Base-by-base conservation (phyloP, 1,284 basidiomycete genomes). In the Sanguinoderma infundibulare region DNA sequence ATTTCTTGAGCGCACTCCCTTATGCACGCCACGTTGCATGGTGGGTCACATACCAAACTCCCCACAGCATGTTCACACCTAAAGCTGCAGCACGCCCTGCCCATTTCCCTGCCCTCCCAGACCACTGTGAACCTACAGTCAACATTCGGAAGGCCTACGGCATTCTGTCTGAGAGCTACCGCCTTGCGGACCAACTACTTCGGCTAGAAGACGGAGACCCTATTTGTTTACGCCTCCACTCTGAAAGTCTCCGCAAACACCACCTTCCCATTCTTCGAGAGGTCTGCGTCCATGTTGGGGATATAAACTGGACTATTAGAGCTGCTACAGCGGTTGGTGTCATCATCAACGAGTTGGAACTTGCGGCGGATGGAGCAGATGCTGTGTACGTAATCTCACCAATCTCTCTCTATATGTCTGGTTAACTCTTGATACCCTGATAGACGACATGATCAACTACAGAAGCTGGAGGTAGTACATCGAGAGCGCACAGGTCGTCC, bases 261-360 rank as follows among this genome's bases (percentile, higher is more conserved):
- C 26, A 42, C 30, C 20, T 62, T 5, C 61, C 61, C 7, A 24
- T 62, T 12, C 35, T 62, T 24, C 49, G 20, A 30, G 24, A 35
- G 20, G 12, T 30, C 14, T 28, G 24, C 14, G 26, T 30, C 2
- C 17, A 30, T 2, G 49, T 51, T 7, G 5, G 15, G 49, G 20
- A 30, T 12, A 9, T 8, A 12, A 12, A 34, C 12, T 34, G 34
- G 34, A 34, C 34, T 1, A 12, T 34, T 9, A 7, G 12, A 7
- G 34, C 34, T 34, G 34, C 34, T 4, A 34, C 34, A 9, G 34
- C 34, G 7, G 7, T 34, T 34, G 34, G 34, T 1, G 12, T 30
- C 14, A 6, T 34, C 49, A 5, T 34, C 34, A 7, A 4, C 3
- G 34, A 34, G 8, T 12, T 34, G 12, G 34, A 34, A 34, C 12